A percentile compares a stretch with the other conserved stretches of the same genome.
Conservation (phyloP, 2,329 filamentous ascomycete genomes). For the Neospermospora avenae region DNA sequence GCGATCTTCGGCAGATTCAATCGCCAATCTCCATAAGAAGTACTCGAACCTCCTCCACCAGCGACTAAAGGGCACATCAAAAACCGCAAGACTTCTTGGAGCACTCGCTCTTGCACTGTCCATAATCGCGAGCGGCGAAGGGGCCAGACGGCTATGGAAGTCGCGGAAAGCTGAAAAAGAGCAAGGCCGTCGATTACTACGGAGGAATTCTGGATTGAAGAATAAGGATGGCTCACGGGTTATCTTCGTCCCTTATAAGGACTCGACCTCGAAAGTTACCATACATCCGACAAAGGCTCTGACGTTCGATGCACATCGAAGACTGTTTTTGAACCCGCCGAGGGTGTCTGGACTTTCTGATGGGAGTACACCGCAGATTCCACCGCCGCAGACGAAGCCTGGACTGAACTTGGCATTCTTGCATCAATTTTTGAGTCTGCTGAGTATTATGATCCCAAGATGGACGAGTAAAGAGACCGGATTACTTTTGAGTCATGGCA, state of each 20-base stretch:
- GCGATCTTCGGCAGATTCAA: conserved; percentile 63
- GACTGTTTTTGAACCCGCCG: conserved; percentile 89
- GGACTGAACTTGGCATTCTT: conserved; percentile 93
- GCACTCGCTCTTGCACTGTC: conserved; percentile 73
- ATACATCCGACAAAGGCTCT: conserved; percentile 87
- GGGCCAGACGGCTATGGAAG: conserved; percentile 74
- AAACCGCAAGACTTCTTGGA: conserved; percentile 68
- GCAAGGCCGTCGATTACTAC: conserved; percentile 75
- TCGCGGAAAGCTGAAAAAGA: conserved; percentile 73
- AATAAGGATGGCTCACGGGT: conserved; percentile 94
- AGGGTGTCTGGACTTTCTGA: conserved; percentile 74
- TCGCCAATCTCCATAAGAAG: conserved; percentile 60
- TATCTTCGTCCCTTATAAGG: conserved; percentile 91
- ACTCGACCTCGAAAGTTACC: conserved; percentile 83
- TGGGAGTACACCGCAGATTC: conserved; percentile 62
- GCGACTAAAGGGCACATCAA: conserved; percentile 62
- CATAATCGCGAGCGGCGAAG: conserved; percentile 76
- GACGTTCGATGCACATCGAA: conserved; percentile 93
- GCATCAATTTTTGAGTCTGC: conserved; percentile 91
- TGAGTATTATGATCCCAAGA: conserved; percentile 96
- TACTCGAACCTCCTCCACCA: conserved; percentile 52
- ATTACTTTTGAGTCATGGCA: conserved; percentile 79
- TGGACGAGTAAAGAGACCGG: conserved; percentile 97
- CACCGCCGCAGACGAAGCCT: conserved; percentile 86
- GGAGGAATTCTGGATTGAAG: conserved; percentile 87